Percentiles rank a stretch among this genome's conserved stretches.
These are phyloP conservation scores for Bacidia rubella DNA, from an alignment of 495 filamentous ascomycete genomes.

Conservation along the genomic window DNA sequence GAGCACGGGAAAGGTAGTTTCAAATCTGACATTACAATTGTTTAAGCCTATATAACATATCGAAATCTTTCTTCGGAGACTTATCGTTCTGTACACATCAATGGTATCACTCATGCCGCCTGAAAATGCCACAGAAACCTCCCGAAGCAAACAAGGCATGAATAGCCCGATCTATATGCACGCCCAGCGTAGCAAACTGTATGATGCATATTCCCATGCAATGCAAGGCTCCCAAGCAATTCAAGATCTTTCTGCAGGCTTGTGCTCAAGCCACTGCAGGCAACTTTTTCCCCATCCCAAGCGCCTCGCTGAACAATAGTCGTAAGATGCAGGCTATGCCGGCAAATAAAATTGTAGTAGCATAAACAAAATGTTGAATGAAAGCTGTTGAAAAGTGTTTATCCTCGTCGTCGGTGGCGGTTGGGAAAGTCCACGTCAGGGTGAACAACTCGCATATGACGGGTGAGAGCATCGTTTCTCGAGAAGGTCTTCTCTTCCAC, in stretches of 20 bases:
- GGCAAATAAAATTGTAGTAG: not conserved
- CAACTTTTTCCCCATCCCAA: not conserved
- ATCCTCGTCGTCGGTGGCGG: not conserved
- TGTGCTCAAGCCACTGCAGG: not conserved
- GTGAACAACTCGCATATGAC: constrained; percentile 85
- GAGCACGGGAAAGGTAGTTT: no score
- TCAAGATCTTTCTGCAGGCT: not conserved
- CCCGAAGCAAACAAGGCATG: not conserved
- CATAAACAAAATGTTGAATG: not conserved
- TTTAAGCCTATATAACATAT: not conserved
- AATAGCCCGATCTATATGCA: not conserved
- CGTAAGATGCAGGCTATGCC: not conserved
- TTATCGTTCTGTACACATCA: not conserved
- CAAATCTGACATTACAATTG: not conserved
- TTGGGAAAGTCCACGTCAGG: constrained; percentile 61
- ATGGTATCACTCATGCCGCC: not conserved
- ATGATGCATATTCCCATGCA: not conserved
- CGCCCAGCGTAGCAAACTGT: not conserved
- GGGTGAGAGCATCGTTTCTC: constrained; percentile 78
- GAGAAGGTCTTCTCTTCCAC: constrained; percentile 97
- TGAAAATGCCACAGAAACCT: not conserved
- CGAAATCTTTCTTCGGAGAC: not conserved
- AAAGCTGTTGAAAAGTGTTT: no score
- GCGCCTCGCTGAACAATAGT: not conserved
- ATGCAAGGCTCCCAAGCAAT: not conserved